Conservation (phyloP, 768 basidiomycete species). For the Exsudoporus frostii region DNA sequence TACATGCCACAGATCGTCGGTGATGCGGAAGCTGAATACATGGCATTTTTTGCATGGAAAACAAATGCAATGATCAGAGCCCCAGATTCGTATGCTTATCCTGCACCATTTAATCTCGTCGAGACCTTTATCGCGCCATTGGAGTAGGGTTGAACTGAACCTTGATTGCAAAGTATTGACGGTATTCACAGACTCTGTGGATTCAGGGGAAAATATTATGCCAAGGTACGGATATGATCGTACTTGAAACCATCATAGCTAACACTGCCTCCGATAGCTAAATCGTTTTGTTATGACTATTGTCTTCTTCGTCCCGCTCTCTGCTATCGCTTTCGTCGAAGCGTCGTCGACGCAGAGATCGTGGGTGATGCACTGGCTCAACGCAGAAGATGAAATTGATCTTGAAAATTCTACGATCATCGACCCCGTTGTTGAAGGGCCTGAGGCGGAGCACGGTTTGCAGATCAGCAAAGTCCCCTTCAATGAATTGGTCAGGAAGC, state of each 20-base stretch:
- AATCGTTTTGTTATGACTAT: conserved; percentile 76
- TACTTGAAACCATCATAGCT: background rate
- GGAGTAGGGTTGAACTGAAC: conserved; percentile 55
- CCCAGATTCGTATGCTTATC: conserved; percentile 78
- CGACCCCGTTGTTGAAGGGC: conserved; percentile 60
- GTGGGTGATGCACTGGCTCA: conserved; percentile 72
- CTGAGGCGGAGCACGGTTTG: conserved; percentile 50
- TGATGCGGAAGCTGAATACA: conserved; percentile 86
- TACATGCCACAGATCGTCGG: conserved; percentile 58
- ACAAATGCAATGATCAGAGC: conserved; percentile 82
- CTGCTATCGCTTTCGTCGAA: conserved; percentile 73
- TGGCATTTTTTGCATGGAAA: conserved; percentile 88
- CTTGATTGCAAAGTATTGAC: background rate
- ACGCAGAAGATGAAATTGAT: conserved; percentile 54
- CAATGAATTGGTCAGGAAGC: conserved; percentile 60
- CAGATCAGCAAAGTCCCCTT: conserved; percentile 71
- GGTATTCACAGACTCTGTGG: conserved; percentile 37
- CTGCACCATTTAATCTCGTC: conserved; percentile 89
- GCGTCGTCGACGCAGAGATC: conserved; percentile 48
- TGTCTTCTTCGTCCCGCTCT: conserved; percentile 81
- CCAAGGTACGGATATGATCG: conserved; percentile 39
- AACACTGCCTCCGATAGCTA: conserved; percentile 39
- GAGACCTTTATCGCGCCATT: conserved; percentile 81
- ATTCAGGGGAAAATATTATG: conserved; percentile 54
- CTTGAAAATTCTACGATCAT: conserved; percentile 50